A percentile compares a stretch with the other conserved stretches of the same genome.
Evolutionary conservation across 106 monocot genomes (phyloP).

Genomic region (Hemerocallis citrina): DNA sequence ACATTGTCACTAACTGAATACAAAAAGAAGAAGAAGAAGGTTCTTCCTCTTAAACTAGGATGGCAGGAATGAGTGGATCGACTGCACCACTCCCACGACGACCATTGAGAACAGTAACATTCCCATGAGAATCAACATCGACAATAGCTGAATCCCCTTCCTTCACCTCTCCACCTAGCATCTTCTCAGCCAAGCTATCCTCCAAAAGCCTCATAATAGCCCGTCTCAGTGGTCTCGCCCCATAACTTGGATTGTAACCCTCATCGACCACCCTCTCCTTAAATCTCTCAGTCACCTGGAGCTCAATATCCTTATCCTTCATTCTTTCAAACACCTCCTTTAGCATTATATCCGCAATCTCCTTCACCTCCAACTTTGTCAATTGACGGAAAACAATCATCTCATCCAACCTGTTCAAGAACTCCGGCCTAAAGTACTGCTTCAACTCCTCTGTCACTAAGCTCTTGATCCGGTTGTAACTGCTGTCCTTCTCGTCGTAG

Average conservation of each 20-base stretch:
- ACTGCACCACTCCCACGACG: slow-evolving; percentile 9
- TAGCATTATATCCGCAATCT: slow-evolving; percentile 71
- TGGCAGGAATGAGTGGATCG: slow-evolving; percentile 4
- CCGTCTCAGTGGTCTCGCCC: slow-evolving; percentile 19
- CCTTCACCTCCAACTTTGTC: slow-evolving; percentile 68
- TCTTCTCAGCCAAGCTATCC: slow-evolving; percentile 20
- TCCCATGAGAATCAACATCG: slow-evolving; percentile 19
- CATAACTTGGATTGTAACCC: slow-evolving; percentile 44
- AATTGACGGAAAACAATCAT: slow-evolving; percentile 81
- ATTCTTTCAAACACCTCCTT: slow-evolving; percentile 60
- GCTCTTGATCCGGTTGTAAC: slow-evolving; percentile 67
- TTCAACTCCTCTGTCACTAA: slow-evolving; percentile 70
- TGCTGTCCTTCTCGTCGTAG: slow-evolving; percentile 64
- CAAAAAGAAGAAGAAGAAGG: no score
- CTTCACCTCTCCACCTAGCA: slow-evolving; percentile 22
- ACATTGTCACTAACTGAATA: no score
- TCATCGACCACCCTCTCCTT: slow-evolving; percentile 66
- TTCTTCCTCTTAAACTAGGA: slow-evolving; percentile 6
- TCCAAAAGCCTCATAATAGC: slow-evolving; percentile 28
- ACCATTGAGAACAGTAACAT: slow-evolving; percentile 17
- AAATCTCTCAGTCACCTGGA: slow-evolving; percentile 61
- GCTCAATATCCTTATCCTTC: slow-evolving; percentile 47
- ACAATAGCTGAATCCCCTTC: slow-evolving; percentile 23
- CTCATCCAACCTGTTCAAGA: slow-evolving; percentile 65
- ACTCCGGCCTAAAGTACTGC: slow-evolving; percentile 78